A percentile compares a stretch with the other conserved stretches of the same genome.
Evolutionary conservation across 1,139 yeast species (phyloP).

Genomic region (Magnusiomyces suaveolens): DNA sequence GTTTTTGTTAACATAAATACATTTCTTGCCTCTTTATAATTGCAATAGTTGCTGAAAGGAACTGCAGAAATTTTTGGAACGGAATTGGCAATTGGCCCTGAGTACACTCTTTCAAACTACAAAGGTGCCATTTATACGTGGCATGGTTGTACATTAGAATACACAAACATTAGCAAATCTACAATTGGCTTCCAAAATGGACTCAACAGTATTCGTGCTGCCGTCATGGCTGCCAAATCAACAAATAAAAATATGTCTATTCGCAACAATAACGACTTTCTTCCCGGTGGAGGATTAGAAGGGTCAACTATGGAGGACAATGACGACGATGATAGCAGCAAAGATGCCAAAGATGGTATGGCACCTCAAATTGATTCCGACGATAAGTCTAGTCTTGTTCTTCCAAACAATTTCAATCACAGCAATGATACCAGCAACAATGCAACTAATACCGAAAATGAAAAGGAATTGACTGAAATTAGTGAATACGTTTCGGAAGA

Average conservation of each 20-base stretch:
- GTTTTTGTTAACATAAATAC: not conserved
- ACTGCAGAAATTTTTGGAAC: slow-evolving; percentile 89
- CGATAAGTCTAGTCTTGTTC: not conserved
- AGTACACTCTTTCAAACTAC: slow-evolving; percentile 50
- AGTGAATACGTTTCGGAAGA: slow-evolving; percentile 65
- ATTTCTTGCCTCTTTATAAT: too few species aligned
- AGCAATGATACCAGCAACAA: not conserved
- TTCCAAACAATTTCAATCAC: not conserved
- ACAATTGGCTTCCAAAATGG: not conserved
- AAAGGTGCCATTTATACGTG: slow-evolving; percentile 50
- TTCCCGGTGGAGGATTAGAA: slow-evolving; percentile 8
- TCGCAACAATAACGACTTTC: not conserved
- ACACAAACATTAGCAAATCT: slow-evolving; percentile 17
- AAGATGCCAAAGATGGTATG: slow-evolving; percentile 22
- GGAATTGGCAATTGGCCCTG: slow-evolving; percentile 67
- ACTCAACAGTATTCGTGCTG: slow-evolving; percentile 1
- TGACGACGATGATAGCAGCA: slow-evolving; percentile 6
- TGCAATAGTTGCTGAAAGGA: slow-evolving; percentile 41
- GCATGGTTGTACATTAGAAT: slow-evolving; percentile 43
- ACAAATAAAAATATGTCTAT: not conserved
- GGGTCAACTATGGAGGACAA: slow-evolving; percentile 5
- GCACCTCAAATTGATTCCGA: not conserved
- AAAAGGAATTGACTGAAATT: slow-evolving; percentile 15
- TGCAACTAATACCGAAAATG: not conserved
- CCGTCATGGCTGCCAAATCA: not conserved